phyloP scores from a whole-genome alignment of 2,329 filamentous ascomycete genomes.

The Fusarium sp. region DNA sequence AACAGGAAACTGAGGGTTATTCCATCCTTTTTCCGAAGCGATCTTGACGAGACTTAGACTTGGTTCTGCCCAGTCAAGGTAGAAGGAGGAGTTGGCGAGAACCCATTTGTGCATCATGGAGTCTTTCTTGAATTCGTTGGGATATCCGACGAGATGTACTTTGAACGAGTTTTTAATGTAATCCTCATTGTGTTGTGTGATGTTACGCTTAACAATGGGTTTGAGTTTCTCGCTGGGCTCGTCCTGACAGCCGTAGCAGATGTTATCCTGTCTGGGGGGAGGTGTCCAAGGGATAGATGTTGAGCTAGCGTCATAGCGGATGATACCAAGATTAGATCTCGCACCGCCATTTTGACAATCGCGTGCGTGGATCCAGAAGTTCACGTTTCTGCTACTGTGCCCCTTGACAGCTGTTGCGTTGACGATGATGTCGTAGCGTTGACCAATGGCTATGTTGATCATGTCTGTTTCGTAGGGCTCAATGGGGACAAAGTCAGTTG shows the following conservation, averaged over 20 bases:
- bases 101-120: constrained; percentile 11
- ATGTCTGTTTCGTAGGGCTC: not conserved
- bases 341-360: constrained; percentile 4
- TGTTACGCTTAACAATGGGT: not conserved
- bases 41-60: constrained; percentile 8
- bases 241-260: not conserved
- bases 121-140: not conserved
- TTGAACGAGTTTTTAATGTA: not conserved
- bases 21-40: not conserved
- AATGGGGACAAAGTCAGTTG: constrained; percentile 9
- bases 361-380: constrained; percentile 10
- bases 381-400: not conserved
- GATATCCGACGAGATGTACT: not conserved
- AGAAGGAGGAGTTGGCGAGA: not conserved
- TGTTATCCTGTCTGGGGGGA: not conserved
- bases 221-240: not conserved
- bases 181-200: not conserved
- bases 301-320: not conserved
- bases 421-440: not conserved
- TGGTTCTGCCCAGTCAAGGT: constrained; percentile 3
- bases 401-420: not conserved
- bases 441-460: not conserved
- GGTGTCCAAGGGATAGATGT: not conserved
- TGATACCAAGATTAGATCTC: not conserved
- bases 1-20: not conserved